Conservation (phyloP, 805 yeast species). For the Saturnispora zaruensis region DNA sequence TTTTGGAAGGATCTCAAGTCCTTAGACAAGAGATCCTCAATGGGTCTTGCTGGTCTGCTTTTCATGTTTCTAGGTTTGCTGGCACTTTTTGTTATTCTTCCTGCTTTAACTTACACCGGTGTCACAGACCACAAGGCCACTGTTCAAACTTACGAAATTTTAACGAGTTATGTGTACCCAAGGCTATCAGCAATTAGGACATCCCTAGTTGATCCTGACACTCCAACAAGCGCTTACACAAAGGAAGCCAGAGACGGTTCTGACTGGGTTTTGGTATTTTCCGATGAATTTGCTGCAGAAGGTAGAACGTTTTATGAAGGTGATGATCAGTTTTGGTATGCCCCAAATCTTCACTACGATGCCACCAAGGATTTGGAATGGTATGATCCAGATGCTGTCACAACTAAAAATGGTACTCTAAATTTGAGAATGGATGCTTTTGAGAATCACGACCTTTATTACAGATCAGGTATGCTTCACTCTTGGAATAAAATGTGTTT, state of each 20-base stretch:
- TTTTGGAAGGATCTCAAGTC: conserved; percentile 54
- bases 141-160: conserved; percentile 10
- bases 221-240: conserved; percentile 42
- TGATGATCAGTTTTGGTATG: conserved; percentile 89
- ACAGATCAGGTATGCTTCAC: conserved; percentile 88
- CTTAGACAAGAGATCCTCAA: conserved; percentile 54
- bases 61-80: conserved; percentile 51
- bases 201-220: conserved; percentile 60
- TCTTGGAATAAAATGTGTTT: conserved; percentile 89
- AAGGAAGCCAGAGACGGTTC: conserved; percentile 53
- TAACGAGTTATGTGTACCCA: conserved; percentile 52
- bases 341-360: conserved; percentile 72
- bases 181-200: conserved; percentile 51
- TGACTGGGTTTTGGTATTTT: conserved; percentile 68
- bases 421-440: conserved; percentile 70
- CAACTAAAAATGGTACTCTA: conserved; percentile 67
- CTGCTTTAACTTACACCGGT: conserved; percentile 80
- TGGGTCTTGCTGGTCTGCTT: conserved; percentile 56
- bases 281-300: conserved; percentile 84
- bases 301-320: conserved; percentile 88
- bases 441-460: conserved; percentile 66
- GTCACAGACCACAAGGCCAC: conserved; percentile 30
- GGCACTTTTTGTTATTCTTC: conserved; percentile 67
- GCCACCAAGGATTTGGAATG: conserved; percentile 90
- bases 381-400: conserved; percentile 88